Evolutionary conservation across 2,329 filamentous ascomycete genomes (phyloP), one percentile per base, ranked within the genome.

Genomic region (Epichloe gansuensis): DNA sequence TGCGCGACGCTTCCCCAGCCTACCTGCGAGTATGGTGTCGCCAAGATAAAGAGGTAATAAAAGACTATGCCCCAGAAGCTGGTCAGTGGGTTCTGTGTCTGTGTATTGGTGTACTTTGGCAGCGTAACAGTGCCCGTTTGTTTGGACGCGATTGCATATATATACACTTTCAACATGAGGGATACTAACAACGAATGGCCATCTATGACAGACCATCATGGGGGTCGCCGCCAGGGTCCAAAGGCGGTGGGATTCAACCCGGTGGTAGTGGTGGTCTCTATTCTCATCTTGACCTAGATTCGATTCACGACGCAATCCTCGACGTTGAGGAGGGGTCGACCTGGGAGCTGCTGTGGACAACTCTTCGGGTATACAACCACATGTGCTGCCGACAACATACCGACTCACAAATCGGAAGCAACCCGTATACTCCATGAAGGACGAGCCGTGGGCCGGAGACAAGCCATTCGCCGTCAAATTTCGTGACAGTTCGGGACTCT

Each of bases 1-100:
- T 57, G 65, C 69, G 25, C 72, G 76, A 39, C 69, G 76, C 34
- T 79, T 75, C 55, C 76, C 0, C 73, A 72, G 50, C 75, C 75
- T 1, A 58, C 65, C 6, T 80, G 76, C 60, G 69, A 76, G 56
- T 80, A 80, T 53, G 61, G 54, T 31, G 52, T 52, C 41, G 51
- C 53, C 28, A 59, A 62, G 38, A 43, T 53, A n/a, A 66, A 61
- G 50, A 61, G 57, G 62, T 61, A 54, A 13, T 11, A 44, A 5
- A 3, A 25, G 25, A 35, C n/a, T n/a, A 21, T 17, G 11, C 28
- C 17, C n/a, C 5, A 41, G n/a, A 9, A 15, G 4, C 8, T 9
- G 17, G 39, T 9, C 39, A 41, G 17, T 21, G 15, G 15, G 17
- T 31, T 4, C 31, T 4, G 31, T 31, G 31, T 4, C 31, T 4